Evolutionary conservation across 176 grass and related monocot species (phyloP), one percentile per base, ranked within the genome.

Genomic region (Microstegium vimineum): DNA sequence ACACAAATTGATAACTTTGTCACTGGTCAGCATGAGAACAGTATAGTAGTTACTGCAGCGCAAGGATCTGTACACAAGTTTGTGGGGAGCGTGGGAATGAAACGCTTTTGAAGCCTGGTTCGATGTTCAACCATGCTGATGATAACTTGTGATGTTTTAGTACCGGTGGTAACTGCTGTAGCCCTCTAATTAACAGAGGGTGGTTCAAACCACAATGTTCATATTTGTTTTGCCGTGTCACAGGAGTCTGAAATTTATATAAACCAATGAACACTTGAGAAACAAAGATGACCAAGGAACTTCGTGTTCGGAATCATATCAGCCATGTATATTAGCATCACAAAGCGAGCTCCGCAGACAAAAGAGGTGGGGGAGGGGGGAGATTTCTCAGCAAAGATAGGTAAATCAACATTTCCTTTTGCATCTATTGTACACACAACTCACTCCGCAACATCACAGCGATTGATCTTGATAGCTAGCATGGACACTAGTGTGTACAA

Each of bases 1-100:
- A 86, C 61, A 81, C 37, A 62, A 10, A 15, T 47, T 71, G 83
- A 81, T 15, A 40, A 68, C 56, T 60, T 60, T 60, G 56, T 60
- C 56, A 27, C n/a, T 42, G 33, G 37, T 67, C 20, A 52, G 20
- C 34, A 74, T 22, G 47, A 59, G 77, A 81, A 41, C 30, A 59
- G 34, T 13, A 41, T 57, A 26, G 67, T 2, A 74, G 49, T 23
- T 3, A 26, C 49, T 45, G 70, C 47, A 59, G 18, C 18, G 30
- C 51, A 31, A 34, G 1, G 9, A 31, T 72, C 41, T 64, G 54
- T 20, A 8, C 12, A 71, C n/a, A 69, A 72, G 66, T 66, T 49
- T 26, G 52, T 13, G 65, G 73, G 69, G 62, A 70, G 41, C 41
- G 61, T 37, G 22, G 2, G 23, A 62, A 51, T 43, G 76, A 43